phyloP scores from a whole-genome alignment of 2,329 filamentous ascomycete species.

The Claviceps fusiformis region DNA sequence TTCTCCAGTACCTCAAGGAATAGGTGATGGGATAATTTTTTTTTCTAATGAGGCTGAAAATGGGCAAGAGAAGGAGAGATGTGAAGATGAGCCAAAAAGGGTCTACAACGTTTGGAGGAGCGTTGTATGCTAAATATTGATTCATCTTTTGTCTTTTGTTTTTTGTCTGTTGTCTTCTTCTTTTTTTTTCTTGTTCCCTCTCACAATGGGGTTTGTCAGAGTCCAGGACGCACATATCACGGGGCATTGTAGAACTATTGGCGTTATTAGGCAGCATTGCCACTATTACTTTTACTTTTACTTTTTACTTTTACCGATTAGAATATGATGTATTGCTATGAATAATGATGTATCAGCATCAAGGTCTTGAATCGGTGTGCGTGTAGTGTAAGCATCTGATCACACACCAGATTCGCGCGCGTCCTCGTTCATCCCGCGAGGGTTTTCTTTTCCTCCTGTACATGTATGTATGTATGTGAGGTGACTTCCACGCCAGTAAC shows the following conservation, averaged over 20 bases:
- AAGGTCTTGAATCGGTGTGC: not conserved
- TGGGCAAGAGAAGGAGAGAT: not conserved
- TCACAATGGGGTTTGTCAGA: not conserved
- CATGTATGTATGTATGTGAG: too few species aligned
- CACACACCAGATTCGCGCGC: too few species aligned
- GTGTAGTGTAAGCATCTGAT: too few species aligned
- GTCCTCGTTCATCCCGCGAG: too few species aligned
- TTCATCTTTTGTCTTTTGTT: not conserved
- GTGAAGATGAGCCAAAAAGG: not conserved
- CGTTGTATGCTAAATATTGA: not conserved
- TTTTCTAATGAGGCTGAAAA: not conserved
- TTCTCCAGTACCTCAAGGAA: constrained; percentile 47
- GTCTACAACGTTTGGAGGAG: constrained; percentile 4
- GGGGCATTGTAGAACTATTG: constrained; percentile 3
- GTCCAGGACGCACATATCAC: not conserved
- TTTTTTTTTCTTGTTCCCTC: too few species aligned
- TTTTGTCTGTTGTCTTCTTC: too few species aligned
- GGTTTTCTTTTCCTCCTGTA: too few species aligned
- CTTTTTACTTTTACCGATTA: not conserved
- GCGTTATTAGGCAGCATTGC: constrained; percentile 4
- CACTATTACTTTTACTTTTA: too few species aligned
- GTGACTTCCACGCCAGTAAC: too few species aligned
- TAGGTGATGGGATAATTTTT: constrained; percentile 13
- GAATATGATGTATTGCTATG: constrained; percentile 3
- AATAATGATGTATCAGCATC: not conserved